Percentiles rank a stretch among this genome's conserved stretches.
Evolutionary conservation across 2,329 filamentous ascomycete genomes (phyloP).

Genomic region (Xylariaceae sp.): DNA sequence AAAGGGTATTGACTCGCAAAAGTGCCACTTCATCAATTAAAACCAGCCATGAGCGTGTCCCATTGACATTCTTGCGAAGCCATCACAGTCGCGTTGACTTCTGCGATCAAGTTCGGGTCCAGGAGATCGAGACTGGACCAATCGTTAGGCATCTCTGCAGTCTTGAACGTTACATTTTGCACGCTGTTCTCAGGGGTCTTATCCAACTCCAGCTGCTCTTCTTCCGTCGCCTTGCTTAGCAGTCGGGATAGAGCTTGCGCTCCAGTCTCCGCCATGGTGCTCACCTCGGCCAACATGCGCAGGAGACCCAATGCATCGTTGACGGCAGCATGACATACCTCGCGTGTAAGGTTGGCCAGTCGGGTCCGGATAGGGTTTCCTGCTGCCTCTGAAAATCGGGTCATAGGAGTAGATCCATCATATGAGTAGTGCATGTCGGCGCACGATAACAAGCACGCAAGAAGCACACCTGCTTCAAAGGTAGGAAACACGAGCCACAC

Average conservation of each 20-base stretch:
- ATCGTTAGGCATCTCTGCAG: not conserved
- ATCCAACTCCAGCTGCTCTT: not conserved
- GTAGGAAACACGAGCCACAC: conserved; percentile 11
- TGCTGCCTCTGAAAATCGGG: not conserved
- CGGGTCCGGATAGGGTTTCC: not conserved
- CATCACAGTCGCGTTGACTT: not conserved
- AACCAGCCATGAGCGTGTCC: not conserved
- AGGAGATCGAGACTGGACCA: not conserved
- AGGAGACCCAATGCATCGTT: not conserved
- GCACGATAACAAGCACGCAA: conserved; percentile 5
- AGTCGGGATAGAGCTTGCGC: not conserved
- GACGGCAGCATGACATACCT: not conserved
- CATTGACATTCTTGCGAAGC: not conserved
- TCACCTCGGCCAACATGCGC: not conserved
- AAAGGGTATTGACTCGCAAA: too few relatives aligned
- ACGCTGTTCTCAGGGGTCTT: not conserved
- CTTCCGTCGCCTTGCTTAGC: not conserved
- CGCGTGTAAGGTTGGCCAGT: not conserved
- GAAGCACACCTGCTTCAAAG: conserved; percentile 17
- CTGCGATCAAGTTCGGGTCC: not conserved
- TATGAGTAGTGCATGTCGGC: not conserved
- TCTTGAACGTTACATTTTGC: not conserved
- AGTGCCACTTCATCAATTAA: not conserved
- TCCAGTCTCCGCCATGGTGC: not conserved
- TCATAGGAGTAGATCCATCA: not conserved